Conservation (phyloP, 345 rosid species). For the Salix dunnii region DNA sequence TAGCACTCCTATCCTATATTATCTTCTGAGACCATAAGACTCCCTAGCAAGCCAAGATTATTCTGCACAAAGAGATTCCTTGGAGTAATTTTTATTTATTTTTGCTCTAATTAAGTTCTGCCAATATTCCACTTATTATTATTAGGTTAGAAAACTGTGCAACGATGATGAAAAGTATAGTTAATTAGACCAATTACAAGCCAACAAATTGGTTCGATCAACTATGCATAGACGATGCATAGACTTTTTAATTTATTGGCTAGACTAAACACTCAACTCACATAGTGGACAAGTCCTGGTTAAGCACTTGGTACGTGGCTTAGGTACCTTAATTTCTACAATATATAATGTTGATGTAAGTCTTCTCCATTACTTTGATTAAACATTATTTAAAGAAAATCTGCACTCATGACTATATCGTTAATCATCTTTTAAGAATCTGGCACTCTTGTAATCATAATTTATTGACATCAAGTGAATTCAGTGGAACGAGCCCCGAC, state of each 20-base stretch:
- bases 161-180: constrained; percentile 14
- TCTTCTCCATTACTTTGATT: not conserved
- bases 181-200: constrained; percentile 27
- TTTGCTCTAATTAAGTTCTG: too few species aligned
- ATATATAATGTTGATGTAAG: constrained; percentile 12
- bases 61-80: not conserved
- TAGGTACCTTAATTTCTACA: constrained; percentile 16
- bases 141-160: constrained; percentile 24
- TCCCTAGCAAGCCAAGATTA: not conserved
- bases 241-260: not conserved
- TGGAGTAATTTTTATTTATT: not conserved
- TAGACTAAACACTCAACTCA: not conserved
- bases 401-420: not conserved
- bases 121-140: not conserved
- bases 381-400: not conserved
- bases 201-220: constrained; percentile 19
- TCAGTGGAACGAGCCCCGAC: constrained; percentile 31
- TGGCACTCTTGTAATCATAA: not conserved
- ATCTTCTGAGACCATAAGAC: not conserved
- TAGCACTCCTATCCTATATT: not conserved
- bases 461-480: not conserved
- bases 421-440: not conserved
- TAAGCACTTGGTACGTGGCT: constrained; percentile 27
- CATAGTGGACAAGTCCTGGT: constrained; percentile 12
- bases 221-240: not conserved